Conservation (phyloP, 495 filamentous ascomycete species). For the Clavariopsis aquatica region DNA sequence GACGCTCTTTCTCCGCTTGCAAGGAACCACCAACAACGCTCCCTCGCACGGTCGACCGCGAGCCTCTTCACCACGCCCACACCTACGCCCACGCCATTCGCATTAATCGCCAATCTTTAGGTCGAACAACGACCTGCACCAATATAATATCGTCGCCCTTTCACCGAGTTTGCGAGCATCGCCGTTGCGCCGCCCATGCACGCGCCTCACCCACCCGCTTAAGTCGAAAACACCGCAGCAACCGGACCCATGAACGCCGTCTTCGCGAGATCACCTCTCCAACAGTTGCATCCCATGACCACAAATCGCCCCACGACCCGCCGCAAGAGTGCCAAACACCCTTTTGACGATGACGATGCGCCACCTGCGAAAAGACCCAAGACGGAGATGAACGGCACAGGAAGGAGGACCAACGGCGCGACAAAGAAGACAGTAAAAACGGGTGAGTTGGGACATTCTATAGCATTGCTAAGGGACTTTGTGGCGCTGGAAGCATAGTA, state of each 20-base stretch:
- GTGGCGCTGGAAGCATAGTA: not conserved
- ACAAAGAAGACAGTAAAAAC: conserved; percentile 29
- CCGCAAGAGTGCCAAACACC: conserved; percentile 39
- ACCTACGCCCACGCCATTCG: conserved; percentile 20
- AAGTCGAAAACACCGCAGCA: conserved; percentile 20
- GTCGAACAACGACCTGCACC: not conserved
- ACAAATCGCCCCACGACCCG: conserved; percentile 41
- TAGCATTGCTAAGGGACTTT: not conserved
- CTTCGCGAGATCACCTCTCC: conserved; percentile 42
- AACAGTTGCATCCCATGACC: conserved; percentile 39
- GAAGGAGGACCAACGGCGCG: conserved; percentile 33
- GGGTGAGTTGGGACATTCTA: conserved; percentile 28
- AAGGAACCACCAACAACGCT: conserved; percentile 8
- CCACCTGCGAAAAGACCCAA: conserved; percentile 2
- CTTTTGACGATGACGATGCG: conserved; percentile 7
- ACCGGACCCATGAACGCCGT: conserved; percentile 42
- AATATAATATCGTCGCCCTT: not conserved
- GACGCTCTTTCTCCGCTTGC: conserved; percentile 3
- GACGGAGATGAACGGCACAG: conserved; percentile 18
- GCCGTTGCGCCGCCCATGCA: conserved; percentile 27
- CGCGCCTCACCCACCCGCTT: conserved; percentile 24
- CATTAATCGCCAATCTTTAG: conserved; percentile 33
- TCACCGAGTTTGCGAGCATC: not conserved
- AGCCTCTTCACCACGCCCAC: conserved; percentile 18
- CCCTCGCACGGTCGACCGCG: conserved; percentile 5